Evolutionary conservation across 2,329 filamentous ascomycete species (phyloP).

Genomic region (Fusarium poae): DNA sequence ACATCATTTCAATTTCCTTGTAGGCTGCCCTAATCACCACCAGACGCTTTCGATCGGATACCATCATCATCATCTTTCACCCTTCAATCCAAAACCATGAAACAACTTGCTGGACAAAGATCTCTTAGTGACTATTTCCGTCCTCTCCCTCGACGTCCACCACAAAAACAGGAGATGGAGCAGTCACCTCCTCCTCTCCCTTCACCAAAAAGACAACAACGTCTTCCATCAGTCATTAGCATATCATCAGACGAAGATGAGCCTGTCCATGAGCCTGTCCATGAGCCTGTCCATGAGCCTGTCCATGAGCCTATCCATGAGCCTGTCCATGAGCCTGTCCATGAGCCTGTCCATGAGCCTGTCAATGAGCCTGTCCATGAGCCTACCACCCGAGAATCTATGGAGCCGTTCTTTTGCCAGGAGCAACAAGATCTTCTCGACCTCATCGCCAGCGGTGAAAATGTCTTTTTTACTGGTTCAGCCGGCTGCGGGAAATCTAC

Average conservation of each 20-base stretch:
- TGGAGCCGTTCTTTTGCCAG: conserved; percentile 17
- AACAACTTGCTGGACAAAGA: neutral
- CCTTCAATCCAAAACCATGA: neutral
- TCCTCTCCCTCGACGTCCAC: neutral
- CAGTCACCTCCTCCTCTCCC: neutral
- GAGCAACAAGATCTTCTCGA: conserved; percentile 52
- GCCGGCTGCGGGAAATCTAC: conserved; percentile 61
- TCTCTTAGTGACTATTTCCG: neutral
- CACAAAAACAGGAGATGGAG: neutral
- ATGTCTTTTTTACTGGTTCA: conserved; percentile 75
- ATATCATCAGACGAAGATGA: neutral
- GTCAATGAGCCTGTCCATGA: no score
- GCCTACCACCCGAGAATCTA: neutral
- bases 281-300: no score
- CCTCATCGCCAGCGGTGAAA: conserved; percentile 63
- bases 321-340: no score
- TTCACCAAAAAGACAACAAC: neutral
- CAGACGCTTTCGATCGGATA: neutral
- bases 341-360: no score
- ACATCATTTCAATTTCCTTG: no score
- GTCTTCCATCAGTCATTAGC: neutral
- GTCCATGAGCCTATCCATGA: no score
- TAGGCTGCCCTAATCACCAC: no score
- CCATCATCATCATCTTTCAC: no score
- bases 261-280: no score